A percentile compares a stretch with the other conserved stretches of the same genome.
Evolutionary conservation across 805 yeast genomes (phyloP).

Genomic region (Spathaspora sp.): DNA sequence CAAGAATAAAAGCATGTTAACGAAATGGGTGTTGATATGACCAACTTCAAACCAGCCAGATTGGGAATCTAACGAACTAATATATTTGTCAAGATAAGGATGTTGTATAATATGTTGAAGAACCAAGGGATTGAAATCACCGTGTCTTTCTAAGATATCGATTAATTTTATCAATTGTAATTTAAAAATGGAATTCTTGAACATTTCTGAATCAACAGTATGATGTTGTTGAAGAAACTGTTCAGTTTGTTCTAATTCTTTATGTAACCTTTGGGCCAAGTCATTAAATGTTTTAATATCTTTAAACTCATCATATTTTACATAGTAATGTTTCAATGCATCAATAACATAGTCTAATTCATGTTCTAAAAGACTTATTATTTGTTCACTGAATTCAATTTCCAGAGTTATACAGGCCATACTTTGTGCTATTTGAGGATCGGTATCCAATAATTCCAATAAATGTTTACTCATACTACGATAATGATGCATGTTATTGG

Average conservation of each 20-base stretch:
- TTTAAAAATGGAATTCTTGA: neutral
- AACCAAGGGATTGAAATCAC: neutral
- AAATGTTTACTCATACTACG: neutral
- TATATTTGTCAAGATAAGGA: neutral
- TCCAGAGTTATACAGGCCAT: neutral
- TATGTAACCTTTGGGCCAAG: neutral
- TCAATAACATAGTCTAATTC: conserved; percentile 1
- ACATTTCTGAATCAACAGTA: neutral
- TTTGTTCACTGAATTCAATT: neutral
- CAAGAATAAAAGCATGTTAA: neutral
- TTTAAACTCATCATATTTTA: neutral
- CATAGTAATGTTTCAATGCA: neutral
- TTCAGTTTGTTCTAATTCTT: neutral
- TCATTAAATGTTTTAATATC: neutral
- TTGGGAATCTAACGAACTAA: neutral
- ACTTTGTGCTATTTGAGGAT: neutral
- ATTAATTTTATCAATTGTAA: neutral
- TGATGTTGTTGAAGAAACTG: neutral
- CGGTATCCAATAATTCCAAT: neutral
- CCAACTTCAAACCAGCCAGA: neutral
- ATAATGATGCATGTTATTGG: neutral
- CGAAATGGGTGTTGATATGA: neutral
- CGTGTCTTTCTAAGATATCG: neutral
- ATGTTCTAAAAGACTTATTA: neutral
- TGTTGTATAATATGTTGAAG: neutral